Base-by-base conservation (phyloP, 306 rosid species). In the Abrus precatorius region DNA sequence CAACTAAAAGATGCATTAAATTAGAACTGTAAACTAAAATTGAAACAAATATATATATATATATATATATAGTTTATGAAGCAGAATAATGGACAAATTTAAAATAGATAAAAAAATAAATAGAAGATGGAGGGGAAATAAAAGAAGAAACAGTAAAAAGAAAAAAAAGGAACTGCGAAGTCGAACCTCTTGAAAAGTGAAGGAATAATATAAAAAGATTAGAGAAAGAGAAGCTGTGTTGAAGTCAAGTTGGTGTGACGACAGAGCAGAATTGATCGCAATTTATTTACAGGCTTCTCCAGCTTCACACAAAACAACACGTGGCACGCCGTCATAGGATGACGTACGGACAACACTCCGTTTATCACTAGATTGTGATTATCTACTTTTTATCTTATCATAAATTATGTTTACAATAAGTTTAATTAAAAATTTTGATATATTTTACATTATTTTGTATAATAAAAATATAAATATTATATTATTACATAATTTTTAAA, bases 131-230 rank as follows among this genome's bases (percentile, higher is more conserved):
- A 50, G 7, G 12, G 8, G 11, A 9, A 69, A 47, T 0, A 55
- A 72, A 76, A 75, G 61, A 20, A 76, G 20, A 20, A 20, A 20
- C 20, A 29, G 4, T 2, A 29, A 4, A 1, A 4, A 34, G 38
- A 9, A 14, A 41, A 2, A 29, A 7, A n/a, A 20, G n/a, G 30
- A 59, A 69, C 30, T 45, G 33, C 49, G 33, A 65, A 65, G 3
- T 38, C 76, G n/a, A 84, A 78, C 83, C 81, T 59, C 8, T 56
- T 8, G 27, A 74, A 61, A 52, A 78, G 32, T 7, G 27, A 20
- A 52, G 69, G 12, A 53, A 62, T 10, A 6, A 76, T 71, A 20
- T 14, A 75, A 29, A 10, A 68, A 36, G 56, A 70, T 28, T 34
- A 8, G 4, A 4, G 20, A 32, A 50, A 29, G 20, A 20, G 20